Base-by-base conservation (phyloP, 208 protist species). In the Acanthamoeba sp. region DNA sequence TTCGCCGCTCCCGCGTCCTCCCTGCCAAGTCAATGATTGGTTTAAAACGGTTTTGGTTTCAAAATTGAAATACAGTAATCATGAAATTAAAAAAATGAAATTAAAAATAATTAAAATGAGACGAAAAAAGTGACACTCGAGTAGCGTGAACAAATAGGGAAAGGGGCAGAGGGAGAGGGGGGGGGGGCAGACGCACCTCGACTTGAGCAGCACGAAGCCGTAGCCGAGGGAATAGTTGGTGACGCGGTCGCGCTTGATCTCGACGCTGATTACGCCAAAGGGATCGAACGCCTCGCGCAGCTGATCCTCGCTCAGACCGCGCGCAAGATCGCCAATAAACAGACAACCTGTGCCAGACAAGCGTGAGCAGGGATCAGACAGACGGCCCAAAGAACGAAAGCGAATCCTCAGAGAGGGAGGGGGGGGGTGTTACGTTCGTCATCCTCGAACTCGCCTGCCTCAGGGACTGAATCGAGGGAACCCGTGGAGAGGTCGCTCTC, bases 291-390 rank as follows among this genome's bases (percentile, higher is more conserved):
- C 38, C 36, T 82, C 71, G 34, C 71, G 71, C 42, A 82, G 18
- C 42, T 82, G 71, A 16, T 82, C 71, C 34, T 82, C 71, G 29
- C 24, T 82, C 34, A 82, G 42, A 18, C 71, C 71, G 42, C 71
- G 71, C 71, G 71, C 71, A 42, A 82, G 42, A 82, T 82, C 71
- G 29, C 71, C 71, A 24, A 82, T 82, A 27, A 82, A 82, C 42
- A 82, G 42, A 48, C 71, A 82, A 48, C 71, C 71, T 82, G 42
- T 20, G 12, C 24, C 52, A 59, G 18, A 22, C 52, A 20, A 12
- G 18, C 16, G 52, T 4, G 1, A 57, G 18, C 18, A 59, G 52
- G 24, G 18, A 9, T 9, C 10, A 50, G 45, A 50, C 45, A 16
- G 18, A 59, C 18, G 24, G 59, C 7, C 4, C 27, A 20, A 66